Evolutionary conservation across 2,329 filamentous ascomycete genomes (phyloP), one percentile per base, ranked within the genome.

Genomic region (Cercospora sp.): DNA sequence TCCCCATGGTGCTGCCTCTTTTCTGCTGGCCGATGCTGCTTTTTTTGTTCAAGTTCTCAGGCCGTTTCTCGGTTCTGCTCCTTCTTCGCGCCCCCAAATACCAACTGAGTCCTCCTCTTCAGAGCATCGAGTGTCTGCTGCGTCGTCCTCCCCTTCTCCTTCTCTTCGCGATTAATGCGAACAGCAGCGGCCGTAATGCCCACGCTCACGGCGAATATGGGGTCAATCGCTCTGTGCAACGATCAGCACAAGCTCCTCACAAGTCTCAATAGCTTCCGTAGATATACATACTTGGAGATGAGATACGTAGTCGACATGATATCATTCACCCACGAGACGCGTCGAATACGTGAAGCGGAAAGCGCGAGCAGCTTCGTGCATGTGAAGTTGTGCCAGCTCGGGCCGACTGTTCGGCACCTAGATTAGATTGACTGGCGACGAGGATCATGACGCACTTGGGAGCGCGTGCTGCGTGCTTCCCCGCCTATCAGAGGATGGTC

Each of bases 191-290:
- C 83, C 0, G 79, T 77, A 62, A 81, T 70, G 60, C 83, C 83
- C 64, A 84, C 81, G n/a, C 78, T 78, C 62, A 84, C 72, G 33
- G 83, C 83, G 75, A 85, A 85, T 64, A 84, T 65, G 42, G 83
- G 83, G 66, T 85, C 83, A 63, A 84, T 78, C 58, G 77, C 73
- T 74, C 82, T 84, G 65, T 26, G 16, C 23, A 26, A 59, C n/a
- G 8, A 30, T 55, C 26, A 57, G 36, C 26, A 31, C 9, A n/a
- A 31, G 55, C 57, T 30, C 26, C 8, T 8, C 30, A 48, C 20
- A 16, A 6, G 12, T 18, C 18, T 36, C 60, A 62, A 6, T 3
- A 18, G n/a, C 16, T 30, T 12, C 23, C 18, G 4, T 7, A 10
- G 13, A 20, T 51, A 6, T 8, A 33, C 64, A n/a, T 65, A 83